These are phyloP conservation scores for Pyrrhoderma lamaoense DNA, from an alignment of 1,284 basidiomycete genomes.

Conservation along the genomic window DNA sequence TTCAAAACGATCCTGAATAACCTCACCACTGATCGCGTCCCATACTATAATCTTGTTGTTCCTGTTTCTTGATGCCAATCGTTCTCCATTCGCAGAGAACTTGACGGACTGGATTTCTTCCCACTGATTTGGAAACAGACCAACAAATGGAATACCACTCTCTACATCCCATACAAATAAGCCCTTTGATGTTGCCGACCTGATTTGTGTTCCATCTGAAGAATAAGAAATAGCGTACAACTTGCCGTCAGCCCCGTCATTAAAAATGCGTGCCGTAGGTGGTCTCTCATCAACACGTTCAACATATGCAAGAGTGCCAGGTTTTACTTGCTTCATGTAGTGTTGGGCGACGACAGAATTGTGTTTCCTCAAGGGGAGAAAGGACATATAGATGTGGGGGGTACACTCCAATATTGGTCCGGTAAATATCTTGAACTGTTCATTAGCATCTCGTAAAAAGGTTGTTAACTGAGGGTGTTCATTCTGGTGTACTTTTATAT, in stretches of 20 bases:
- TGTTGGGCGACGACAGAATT: not conserved
- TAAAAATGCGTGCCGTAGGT: not conserved
- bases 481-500: not conserved
- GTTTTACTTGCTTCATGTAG: not conserved
- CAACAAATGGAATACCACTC: no score
- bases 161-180: not conserved
- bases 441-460: no score
- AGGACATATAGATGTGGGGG: not conserved
- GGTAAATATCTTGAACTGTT: not conserved
- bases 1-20: not conserved
- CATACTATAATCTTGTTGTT: not conserved
- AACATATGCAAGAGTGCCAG: no score
- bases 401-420: not conserved
- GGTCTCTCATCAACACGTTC: no score
- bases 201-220: not conserved
- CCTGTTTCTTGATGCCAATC: not conserved
- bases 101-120: no score
- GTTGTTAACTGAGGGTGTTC: not conserved
- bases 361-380: not conserved
- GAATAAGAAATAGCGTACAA: not conserved
- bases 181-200: no score
- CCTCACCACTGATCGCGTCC: not conserved
- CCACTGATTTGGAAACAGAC: no score
- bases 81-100: conserved; percentile 2
- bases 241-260: not conserved